phyloP scores from a whole-genome alignment of 2,329 filamentous ascomycete species.

The Tolypocladium amazonense region DNA sequence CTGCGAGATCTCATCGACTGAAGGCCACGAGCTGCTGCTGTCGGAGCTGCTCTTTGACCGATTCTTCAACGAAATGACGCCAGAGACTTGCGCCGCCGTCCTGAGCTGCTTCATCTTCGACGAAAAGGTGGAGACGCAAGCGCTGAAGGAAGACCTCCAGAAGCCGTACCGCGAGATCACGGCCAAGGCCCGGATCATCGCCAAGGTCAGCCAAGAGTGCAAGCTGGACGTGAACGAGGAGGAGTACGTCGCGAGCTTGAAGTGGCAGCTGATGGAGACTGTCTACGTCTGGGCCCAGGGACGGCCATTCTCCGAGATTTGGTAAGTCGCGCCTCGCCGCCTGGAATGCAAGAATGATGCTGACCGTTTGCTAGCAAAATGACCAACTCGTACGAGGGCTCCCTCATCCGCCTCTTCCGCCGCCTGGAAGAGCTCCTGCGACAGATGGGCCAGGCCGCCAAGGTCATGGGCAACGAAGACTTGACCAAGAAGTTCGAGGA shows the following conservation, averaged over 20 bases:
- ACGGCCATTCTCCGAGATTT: conserved; percentile 83
- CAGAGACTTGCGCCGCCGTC: conserved; percentile 76
- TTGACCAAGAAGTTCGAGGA: conserved; percentile 86
- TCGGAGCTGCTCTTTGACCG: conserved; percentile 91
- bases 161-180: conserved; percentile 84
- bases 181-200: conserved; percentile 74
- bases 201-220: conserved; percentile 89
- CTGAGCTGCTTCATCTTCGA: conserved; percentile 96
- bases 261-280: conserved; percentile 95
- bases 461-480: conserved; percentile 97
- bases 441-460: conserved; percentile 90
- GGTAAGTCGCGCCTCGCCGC: conserved; percentile 48
- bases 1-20: conserved; percentile 88
- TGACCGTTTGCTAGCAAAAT: conserved; percentile 61
- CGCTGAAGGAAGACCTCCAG: conserved; percentile 71
- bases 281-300: conserved; percentile 88
- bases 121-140: conserved; percentile 75
- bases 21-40: conserved; percentile 85
- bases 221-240: conserved; percentile 93
- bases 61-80: conserved; percentile 92
- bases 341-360: not conserved
- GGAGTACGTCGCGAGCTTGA: conserved; percentile 81
- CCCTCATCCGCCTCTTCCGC: conserved; percentile 89
- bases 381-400: conserved; percentile 97
- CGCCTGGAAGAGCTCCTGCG: conserved; percentile 87